A percentile compares a stretch with the other conserved stretches of the same genome.
These are phyloP conservation scores for Cenchrus fungigraminus DNA, from an alignment of 176 grass and related monocot genomes.

Conservation along the genomic window DNA sequence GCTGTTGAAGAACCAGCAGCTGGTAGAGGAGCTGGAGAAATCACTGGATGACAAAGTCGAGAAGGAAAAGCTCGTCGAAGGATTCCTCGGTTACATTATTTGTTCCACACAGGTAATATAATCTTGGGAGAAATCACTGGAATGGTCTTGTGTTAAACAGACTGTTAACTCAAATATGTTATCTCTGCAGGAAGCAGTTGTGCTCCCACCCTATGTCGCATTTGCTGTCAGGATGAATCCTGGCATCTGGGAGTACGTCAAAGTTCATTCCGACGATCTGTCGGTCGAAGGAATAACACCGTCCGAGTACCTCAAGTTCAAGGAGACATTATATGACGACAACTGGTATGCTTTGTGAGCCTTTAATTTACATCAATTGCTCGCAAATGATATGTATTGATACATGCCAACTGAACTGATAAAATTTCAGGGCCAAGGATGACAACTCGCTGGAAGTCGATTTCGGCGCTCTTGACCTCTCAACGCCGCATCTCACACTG, in stretches of 20 bases:
- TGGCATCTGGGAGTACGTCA: conserved; percentile 93
- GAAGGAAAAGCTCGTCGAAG: conserved; percentile 81
- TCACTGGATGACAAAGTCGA: conserved; percentile 90
- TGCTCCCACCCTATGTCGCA: conserved; percentile 78
- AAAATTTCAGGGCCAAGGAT: conserved; percentile 71
- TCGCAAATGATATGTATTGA: background rate
- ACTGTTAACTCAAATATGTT: background rate
- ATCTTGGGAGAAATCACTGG: background rate
- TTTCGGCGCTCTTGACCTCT: conserved; percentile 78
- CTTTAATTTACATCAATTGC: background rate
- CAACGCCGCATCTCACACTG: conserved; percentile 69
- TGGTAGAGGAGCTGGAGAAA: conserved; percentile 86
- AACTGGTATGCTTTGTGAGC: conserved; percentile 56
- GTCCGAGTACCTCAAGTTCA: conserved; percentile 84
- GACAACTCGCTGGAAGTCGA: conserved; percentile 86
- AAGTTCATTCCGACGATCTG: conserved; percentile 72
- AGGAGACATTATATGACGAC: conserved; percentile 88
- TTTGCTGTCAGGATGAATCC: conserved; percentile 87
- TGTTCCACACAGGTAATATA: conserved; percentile 80
- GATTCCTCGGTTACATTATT: conserved; percentile 88
- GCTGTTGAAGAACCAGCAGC: conserved; percentile 86
- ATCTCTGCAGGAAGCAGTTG: conserved; percentile 79
- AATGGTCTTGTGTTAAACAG: background rate
- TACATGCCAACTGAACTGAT: conserved; percentile 18
- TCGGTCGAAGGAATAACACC: conserved; percentile 80